Conservation (phyloP, 2,329 filamentous ascomycete species). For the Fusarium anguioides region DNA sequence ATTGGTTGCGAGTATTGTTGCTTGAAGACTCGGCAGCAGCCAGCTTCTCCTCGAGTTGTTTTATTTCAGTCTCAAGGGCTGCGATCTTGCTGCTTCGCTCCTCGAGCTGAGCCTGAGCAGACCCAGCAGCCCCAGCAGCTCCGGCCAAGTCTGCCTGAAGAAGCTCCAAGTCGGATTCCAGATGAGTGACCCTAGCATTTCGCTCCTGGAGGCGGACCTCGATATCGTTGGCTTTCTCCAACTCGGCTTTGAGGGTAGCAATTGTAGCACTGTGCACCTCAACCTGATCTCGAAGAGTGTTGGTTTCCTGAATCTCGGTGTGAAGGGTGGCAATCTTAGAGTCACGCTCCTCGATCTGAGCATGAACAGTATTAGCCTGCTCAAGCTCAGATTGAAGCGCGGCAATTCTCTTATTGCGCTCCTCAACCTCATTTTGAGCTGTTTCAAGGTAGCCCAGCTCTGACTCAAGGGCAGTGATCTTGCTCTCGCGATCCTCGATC, state of each 20-base stretch:
- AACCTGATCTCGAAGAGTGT: slow-evolving; percentile 22
- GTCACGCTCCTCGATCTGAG: slow-evolving; percentile 29
- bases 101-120: slow-evolving; percentile 36
- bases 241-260: slow-evolving; percentile 35
- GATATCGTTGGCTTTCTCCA: slow-evolving; percentile 27
- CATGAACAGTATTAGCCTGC: slow-evolving; percentile 12
- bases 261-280: slow-evolving; percentile 38
- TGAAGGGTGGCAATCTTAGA: slow-evolving; percentile 27
- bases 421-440: slow-evolving; percentile 34
- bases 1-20: slow-evolving; percentile 51
- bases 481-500: slow-evolving; percentile 39
- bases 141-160: slow-evolving; percentile 34
- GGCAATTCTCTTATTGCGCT: slow-evolving; percentile 31
- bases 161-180: slow-evolving; percentile 51
- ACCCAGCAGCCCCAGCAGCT: slow-evolving; percentile 30
- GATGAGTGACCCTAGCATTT: slow-evolving; percentile 34
- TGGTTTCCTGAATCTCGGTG: slow-evolving; percentile 33
- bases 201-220: slow-evolving; percentile 36
- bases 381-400: slow-evolving; percentile 51
- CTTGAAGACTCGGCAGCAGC: slow-evolving; percentile 52
- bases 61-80: slow-evolving; percentile 53
- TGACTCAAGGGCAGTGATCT: slow-evolving; percentile 34
- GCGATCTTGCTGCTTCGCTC: slow-evolving; percentile 58
- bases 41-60: slow-evolving; percentile 43
- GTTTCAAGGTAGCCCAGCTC: slow-evolving; percentile 32